Base-by-base conservation (phyloP, 2,329 filamentous ascomycete genomes). In the Pyricularia pennisetigena region DNA sequence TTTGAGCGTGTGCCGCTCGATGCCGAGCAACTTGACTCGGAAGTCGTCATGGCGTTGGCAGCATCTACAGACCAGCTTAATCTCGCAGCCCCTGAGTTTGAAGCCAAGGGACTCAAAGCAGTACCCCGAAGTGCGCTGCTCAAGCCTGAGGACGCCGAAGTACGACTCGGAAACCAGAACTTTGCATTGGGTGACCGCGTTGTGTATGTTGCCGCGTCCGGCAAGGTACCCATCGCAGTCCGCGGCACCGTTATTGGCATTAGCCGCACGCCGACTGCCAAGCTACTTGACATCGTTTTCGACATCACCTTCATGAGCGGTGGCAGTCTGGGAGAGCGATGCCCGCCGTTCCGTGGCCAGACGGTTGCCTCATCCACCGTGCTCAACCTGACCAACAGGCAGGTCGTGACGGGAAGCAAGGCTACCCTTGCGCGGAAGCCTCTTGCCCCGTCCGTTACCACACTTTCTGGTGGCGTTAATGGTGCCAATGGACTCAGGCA, bases 281-380 rank as follows among this genome's bases (percentile, higher is more conserved):
- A 92, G 64, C 84, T 97, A 69, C 83, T 99, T 54, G 95, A 99
- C 76, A 87, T 98, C 69, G 89, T 99, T 8, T 99, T 97, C 79
- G 96, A 99, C 76, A 87, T 88, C 14, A 91, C 93, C 0, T 99
- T 99, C 79, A 98, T 99, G 94, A 97, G 93, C 75, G 95, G 95
- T 71, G 97, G 94, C 1, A 95, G 92, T 0, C 85, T 99, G 20
- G 91, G 92, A 69, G 93, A 94, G 68, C 90, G 95, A 69, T 97
- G 94, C 76, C 93, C 93, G 29, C 89, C 92, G 54, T 99, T 99
- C 87, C 88, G 94, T 49, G 95, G 95, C 67, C 94, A 95, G 76
- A 97, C 95, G 0, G 93, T 99, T 4, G 88, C 93, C 1, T 87
- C 90, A 7, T 90, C 91, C n/a, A 91, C 92, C 0, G 93, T 98